phyloP scores from a whole-genome alignment of 257 asterid genomes.

The Mitragyna speciosa region DNA sequence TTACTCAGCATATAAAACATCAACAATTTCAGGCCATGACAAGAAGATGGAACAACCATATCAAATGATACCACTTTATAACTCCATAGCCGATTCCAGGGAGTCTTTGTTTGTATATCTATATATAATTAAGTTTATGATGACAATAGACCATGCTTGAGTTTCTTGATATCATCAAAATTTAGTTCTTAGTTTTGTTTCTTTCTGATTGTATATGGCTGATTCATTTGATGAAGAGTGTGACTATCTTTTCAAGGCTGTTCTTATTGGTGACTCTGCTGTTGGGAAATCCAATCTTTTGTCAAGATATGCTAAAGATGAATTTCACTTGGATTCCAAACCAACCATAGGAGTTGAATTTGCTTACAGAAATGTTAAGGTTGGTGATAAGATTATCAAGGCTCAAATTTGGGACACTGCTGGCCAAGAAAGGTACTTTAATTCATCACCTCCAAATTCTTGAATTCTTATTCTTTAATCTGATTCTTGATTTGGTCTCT shows the following conservation, averaged over 20 bases:
- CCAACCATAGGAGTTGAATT: conserved; percentile 91
- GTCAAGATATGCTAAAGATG: conserved; percentile 64
- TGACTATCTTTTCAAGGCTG: conserved; percentile 82
- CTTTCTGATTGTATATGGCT: conserved; percentile 31
- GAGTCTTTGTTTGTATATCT: neutral
- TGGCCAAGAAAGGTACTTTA: conserved; percentile 75
- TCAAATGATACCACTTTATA: conserved; percentile 57
- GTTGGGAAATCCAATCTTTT: conserved; percentile 81
- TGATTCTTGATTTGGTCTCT: neutral
- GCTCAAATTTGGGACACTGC: conserved; percentile 98
- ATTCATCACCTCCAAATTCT: neutral
- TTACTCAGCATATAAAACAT: conserved; percentile 16
- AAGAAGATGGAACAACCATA: conserved; percentile 35
- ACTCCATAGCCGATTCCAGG: conserved; percentile 17
- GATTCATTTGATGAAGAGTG: conserved; percentile 78
- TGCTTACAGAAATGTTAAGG: conserved; percentile 64
- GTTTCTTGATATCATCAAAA: conserved; percentile 5
- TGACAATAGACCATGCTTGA: conserved; percentile 12
- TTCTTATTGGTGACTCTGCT: conserved; percentile 78
- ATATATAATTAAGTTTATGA: neutral
- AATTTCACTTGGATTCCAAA: conserved; percentile 70
- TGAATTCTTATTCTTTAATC: neutral
- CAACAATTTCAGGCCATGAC: conserved; percentile 23
- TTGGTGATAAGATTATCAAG: conserved; percentile 74
- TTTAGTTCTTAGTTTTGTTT: neutral